These are phyloP conservation scores for Phytophthora lateralis DNA, from an alignment of 352 stramenopile genomes.

Conservation along the genomic window DNA sequence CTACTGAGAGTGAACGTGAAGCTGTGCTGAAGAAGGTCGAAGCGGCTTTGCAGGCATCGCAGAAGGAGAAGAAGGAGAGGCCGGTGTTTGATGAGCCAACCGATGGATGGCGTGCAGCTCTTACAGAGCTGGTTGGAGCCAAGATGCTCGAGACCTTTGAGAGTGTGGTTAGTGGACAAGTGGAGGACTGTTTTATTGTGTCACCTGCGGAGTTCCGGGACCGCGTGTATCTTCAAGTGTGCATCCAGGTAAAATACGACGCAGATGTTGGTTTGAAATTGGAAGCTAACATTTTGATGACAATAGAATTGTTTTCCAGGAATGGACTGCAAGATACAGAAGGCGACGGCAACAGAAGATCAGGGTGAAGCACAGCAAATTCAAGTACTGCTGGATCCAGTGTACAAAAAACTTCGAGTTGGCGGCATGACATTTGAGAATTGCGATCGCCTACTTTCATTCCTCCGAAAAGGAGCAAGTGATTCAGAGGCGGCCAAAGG, in stretches of 20 bases:
- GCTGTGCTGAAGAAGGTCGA: constrained; percentile 40
- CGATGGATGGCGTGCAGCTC: constrained; percentile 52
- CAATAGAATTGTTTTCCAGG: constrained; percentile 65
- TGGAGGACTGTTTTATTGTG: constrained; percentile 31
- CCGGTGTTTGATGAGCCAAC: constrained; percentile 59
- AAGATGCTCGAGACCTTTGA: constrained; percentile 20
- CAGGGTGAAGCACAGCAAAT: constrained; percentile 37
- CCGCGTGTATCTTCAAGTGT: constrained; percentile 72
- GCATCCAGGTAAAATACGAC: constrained; percentile 61
- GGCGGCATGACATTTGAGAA: constrained; percentile 58
- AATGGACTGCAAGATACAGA: constrained; percentile 65
- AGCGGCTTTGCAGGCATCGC: constrained; percentile 21
- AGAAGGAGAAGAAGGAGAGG: constrained; percentile 46
- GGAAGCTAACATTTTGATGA: constrained; percentile 6
- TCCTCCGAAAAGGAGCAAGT: constrained; percentile 57
- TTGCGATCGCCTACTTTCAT: constrained; percentile 53
- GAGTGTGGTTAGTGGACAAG: constrained; percentile 26
- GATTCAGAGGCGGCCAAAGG: constrained; percentile 45
- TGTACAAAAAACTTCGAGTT: constrained; percentile 73
- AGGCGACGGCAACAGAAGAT: constrained; percentile 15
- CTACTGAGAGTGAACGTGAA: constrained; percentile 41
- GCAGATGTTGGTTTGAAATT: neutral
- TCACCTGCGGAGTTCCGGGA: constrained; percentile 57
- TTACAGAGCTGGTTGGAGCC: constrained; percentile 38
- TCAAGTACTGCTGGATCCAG: constrained; percentile 58